Evolutionary conservation across 2,329 filamentous ascomycete species (phyloP), one percentile per base, ranked within the genome.

Genomic region (Fusarium nurragi): DNA sequence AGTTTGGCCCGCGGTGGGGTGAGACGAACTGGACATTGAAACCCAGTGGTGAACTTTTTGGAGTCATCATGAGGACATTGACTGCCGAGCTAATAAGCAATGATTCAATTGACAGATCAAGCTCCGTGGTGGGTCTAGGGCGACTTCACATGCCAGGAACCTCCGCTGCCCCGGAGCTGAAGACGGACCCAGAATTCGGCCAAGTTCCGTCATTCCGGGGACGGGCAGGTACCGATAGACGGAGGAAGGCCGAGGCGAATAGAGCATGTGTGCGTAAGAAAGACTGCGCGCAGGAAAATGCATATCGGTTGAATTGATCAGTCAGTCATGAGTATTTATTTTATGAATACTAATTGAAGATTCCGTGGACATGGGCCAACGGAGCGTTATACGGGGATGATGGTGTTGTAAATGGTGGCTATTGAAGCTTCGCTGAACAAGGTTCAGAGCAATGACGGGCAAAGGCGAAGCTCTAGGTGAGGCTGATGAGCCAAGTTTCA

Each of bases 91-190:
- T 37, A 32, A 25, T 23, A 21, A 11, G 22, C 38, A 25, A 18
- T 45, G 45, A 22, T 23, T 25, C 10, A 9, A 26, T 48, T 34
- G 43, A 48, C 32, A 48, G 52, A 47, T 45, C 22, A 45, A 40
- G 46, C 23, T 43, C 50, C 23, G 37, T 28, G 22, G 23, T 44
- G 16, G 48, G 13, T 46, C 18, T 22, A 54, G 30, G 34, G 50
- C 54, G 55, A 69, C 52, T 65, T 75, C 73, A 75, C 73, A 75
- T 75, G 73, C 67, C 67, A 73, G 46, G 44, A 53, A 67, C 47
- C 68, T 75, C 73, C 73, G 72, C 65, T 74, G 65, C 71, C 41
- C 72, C 73, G 71, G 72, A 48, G 43, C 32, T 47, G 54, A 50
- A 54, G 56, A 50, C 51, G 60, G 55, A 30, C 48, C 55, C 18